Evolutionary conservation across 2,329 filamentous ascomycete species (phyloP).

Genomic region (Cordyceps fumosorosea): DNA sequence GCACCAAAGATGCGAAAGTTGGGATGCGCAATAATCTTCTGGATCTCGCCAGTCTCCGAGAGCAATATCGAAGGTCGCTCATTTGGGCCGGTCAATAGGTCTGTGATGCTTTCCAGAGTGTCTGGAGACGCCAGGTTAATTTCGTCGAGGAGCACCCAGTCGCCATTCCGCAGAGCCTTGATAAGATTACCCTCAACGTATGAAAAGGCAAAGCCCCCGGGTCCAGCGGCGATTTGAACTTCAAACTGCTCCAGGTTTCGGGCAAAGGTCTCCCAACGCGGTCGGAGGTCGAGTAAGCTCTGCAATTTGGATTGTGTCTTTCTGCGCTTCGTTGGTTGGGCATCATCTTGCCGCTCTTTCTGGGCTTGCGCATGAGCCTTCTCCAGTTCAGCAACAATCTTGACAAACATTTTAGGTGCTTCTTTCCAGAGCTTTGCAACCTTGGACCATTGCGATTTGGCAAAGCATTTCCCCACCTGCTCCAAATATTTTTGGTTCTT

Average conservation of each 20-base stretch:
- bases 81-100: conserved; percentile 70
- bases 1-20: conserved; percentile 95
- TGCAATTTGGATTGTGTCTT: conserved; percentile 63
- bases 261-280: conserved; percentile 76
- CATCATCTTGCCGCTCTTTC: conserved; percentile 29
- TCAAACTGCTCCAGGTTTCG: conserved; percentile 71
- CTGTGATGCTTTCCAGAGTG: conserved; percentile 87
- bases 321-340: conserved; percentile 62
- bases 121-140: conserved; percentile 95
- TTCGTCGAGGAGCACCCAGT: conserved; percentile 95
- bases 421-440: conserved; percentile 83
- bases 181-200: conserved; percentile 96
- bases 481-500: conserved; percentile 86
- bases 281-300: conserved; percentile 48
- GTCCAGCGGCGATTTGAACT: conserved; percentile 65
- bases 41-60: conserved; percentile 88
- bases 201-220: conserved; percentile 79
- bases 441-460: conserved; percentile 79
- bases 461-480: conserved; percentile 70
- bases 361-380: conserved; percentile 35
- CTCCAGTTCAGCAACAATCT: conserved; percentile 53
- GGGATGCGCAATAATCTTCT: conserved; percentile 81
- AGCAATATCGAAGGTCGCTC: conserved; percentile 76
- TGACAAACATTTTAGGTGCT: conserved; percentile 79
- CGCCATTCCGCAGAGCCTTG: conserved; percentile 89